A percentile compares a stretch with the other conserved stretches of the same genome.
These are phyloP conservation scores for Hanseniaspora opuntiae DNA, from an alignment of 805 yeast species.

Conservation along the genomic window DNA sequence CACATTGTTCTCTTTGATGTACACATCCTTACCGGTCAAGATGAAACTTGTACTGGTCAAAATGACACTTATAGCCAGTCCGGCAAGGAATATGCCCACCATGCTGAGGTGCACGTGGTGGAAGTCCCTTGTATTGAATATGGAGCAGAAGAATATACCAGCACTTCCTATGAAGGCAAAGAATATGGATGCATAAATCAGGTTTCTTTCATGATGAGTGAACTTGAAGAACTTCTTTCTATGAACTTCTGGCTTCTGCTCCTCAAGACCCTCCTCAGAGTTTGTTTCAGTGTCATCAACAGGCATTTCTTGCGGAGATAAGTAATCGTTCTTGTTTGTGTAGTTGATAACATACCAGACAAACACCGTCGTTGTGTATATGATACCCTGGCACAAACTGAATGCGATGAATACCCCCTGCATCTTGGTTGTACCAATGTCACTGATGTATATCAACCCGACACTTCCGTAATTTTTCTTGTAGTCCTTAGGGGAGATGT, in stretches of 20 bases:
- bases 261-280: background rate
- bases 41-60: slow-evolving; percentile 34
- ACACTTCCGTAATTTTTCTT: slow-evolving; percentile 13
- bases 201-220: slow-evolving; percentile 27
- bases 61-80: slow-evolving; percentile 41
- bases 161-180: slow-evolving; percentile 49
- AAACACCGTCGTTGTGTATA: slow-evolving; percentile 49
- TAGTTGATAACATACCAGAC: slow-evolving; percentile 34
- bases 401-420: slow-evolving; percentile 76
- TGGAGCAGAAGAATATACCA: slow-evolving; percentile 60
- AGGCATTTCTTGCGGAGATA: slow-evolving; percentile 29
- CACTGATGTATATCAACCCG: slow-evolving; percentile 52
- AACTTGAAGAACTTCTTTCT: slow-evolving; percentile 23
- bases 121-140: slow-evolving; percentile 51
- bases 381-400: slow-evolving; percentile 62
- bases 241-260: slow-evolving; percentile 15
- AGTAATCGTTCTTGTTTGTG: slow-evolving; percentile 3
- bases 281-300: slow-evolving; percentile 4
- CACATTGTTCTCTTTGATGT: slow-evolving; percentile 13
- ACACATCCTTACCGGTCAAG: slow-evolving; percentile 34
- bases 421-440: slow-evolving; percentile 75
- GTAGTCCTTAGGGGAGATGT: background rate
- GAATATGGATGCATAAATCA: slow-evolving; percentile 30
- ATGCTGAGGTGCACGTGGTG: slow-evolving; percentile 47
- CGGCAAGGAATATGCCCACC: slow-evolving; percentile 61